Evolutionary conservation across 2,329 filamentous ascomycete species (phyloP).

Genomic region (Thelonectria rubi): DNA sequence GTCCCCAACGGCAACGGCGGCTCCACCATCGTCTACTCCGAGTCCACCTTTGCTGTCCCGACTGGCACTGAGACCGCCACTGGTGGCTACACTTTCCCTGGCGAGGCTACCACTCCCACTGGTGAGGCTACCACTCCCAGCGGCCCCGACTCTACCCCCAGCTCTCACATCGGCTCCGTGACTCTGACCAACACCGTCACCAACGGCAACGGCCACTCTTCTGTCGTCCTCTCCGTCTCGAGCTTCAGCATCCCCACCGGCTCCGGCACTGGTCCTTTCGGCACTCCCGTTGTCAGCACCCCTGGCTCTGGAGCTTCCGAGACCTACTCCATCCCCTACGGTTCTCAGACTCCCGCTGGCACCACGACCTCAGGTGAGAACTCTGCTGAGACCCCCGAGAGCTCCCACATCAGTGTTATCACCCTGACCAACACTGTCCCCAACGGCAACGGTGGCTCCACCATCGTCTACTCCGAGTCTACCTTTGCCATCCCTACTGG

Average conservation of each 20-base stretch:
- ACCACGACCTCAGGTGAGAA: constrained; percentile 15
- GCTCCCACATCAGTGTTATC: constrained; percentile 15
- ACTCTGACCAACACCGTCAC: constrained; percentile 18
- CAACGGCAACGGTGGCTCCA: constrained; percentile 17
- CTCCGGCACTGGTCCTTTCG: neutral
- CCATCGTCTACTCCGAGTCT: constrained; percentile 18
- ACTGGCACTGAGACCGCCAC: constrained; percentile 18
- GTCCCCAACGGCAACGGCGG: constrained; percentile 31
- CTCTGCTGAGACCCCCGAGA: constrained; percentile 11
- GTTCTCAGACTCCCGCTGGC: neutral
- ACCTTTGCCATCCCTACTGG: constrained; percentile 26
- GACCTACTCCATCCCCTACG: neutral
- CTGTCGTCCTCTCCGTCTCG: constrained; percentile 4
- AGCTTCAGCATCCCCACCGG: constrained; percentile 25
- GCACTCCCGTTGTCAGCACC: constrained; percentile 1
- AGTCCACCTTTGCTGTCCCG: constrained; percentile 27
- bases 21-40: constrained; percentile 25
- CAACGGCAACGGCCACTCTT: neutral
- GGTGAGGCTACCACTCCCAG: neutral
- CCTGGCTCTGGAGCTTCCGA: neutral
- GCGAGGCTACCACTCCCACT: neutral
- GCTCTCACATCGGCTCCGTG: constrained; percentile 6
- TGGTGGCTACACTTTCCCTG: neutral
- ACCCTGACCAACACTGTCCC: constrained; percentile 17
- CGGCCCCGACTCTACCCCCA: neutral